phyloP scores from a whole-genome alignment of 164 flowering plant species.

The grape (Vitis vinifera) region ASM3070453v1 NC_081821.1:8100501-8101000 shows the following conservation, averaged over 20 bases:
- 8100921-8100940: too few species aligned
- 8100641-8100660: not conserved
- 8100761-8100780: conserved; percentile 87
- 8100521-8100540: too few species aligned
- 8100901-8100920: too few species aligned
- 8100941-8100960: too few species aligned
- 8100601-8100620: not conserved
- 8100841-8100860: not conserved
- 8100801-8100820: conserved; percentile 44
- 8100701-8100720: conserved; percentile 70
- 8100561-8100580: too few species aligned
- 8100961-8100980: too few species aligned
- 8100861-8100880: too few species aligned
- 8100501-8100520: too few species aligned
- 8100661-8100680: conserved; percentile 2
- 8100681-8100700: not conserved
- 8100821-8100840: conserved; percentile 62
- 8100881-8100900: not conserved
- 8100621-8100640: not conserved
- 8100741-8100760: conserved; percentile 62
- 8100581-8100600: too few species aligned
- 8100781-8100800: conserved; percentile 77
- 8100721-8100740: conserved; percentile 70
- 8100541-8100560: too few species aligned
- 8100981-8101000: too few species aligned